A percentile compares a stretch with the other conserved stretches of the same genome.
Evolutionary conservation across 805 yeast species (phyloP).

Genomic region (Barnettozyma pratensis): DNA sequence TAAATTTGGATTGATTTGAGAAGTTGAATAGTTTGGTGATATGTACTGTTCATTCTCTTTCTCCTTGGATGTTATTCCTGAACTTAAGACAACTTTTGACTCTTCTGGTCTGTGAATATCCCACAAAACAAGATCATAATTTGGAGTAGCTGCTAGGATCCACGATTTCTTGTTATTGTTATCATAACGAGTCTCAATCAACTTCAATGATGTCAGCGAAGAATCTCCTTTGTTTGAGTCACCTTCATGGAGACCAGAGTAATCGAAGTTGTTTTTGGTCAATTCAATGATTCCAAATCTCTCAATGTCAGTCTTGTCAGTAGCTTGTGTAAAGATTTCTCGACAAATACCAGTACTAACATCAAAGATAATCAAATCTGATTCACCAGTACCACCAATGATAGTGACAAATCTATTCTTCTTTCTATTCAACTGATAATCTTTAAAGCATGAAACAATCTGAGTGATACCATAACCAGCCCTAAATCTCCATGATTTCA

Average conservation of each 20-base stretch:
- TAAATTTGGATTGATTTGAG: constrained; percentile 35
- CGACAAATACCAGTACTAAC: constrained; percentile 57
- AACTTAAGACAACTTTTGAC: constrained; percentile 28
- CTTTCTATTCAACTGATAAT: constrained; percentile 29
- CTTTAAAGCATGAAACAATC: constrained; percentile 39
- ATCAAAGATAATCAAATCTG: constrained; percentile 72
- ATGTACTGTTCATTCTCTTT: constrained; percentile 19
- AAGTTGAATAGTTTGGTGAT: constrained; percentile 7
- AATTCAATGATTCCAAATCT: constrained; percentile 17
- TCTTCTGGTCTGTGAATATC: constrained; percentile 25
- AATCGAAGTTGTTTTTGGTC: constrained; percentile 2
- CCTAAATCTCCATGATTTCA: constrained; percentile 60
- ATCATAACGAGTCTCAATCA: constrained; percentile 17
- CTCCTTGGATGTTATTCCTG: background rate
- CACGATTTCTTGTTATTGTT: constrained; percentile 16
- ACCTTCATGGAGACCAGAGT: background rate
- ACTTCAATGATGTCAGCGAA: constrained; percentile 17
- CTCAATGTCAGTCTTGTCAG: constrained; percentile 13
- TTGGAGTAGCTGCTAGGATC: constrained; percentile 13
- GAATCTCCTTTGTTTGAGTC: background rate
- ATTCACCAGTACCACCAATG: constrained; percentile 59
- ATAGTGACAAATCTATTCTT: constrained; percentile 46
- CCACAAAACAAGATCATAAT: constrained; percentile 31
- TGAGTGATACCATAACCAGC: constrained; percentile 44
- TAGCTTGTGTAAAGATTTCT: constrained; percentile 29